Evolutionary conservation across 2,329 filamentous ascomycete species (phyloP).

Genomic region (Fusarium mundagurra): DNA sequence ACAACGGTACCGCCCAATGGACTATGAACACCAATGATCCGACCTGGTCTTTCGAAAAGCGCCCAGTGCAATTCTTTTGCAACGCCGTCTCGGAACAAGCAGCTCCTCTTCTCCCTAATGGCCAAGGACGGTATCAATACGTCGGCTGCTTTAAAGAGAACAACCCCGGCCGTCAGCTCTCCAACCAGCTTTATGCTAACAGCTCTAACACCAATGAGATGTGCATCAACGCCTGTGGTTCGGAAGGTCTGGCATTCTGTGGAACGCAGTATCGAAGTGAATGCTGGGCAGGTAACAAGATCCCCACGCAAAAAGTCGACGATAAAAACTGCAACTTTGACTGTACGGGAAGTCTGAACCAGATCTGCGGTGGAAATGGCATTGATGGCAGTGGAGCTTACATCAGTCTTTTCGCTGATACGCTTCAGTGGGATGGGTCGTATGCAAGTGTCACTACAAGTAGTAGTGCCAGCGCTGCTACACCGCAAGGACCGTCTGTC

Average conservation of each 20-base stretch:
- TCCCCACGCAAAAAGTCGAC: slow-evolving; percentile 55
- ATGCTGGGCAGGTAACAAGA: slow-evolving; percentile 63
- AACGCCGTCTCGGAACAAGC: slow-evolving; percentile 63
- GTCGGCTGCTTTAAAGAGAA: slow-evolving; percentile 66
- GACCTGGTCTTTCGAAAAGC: slow-evolving; percentile 56
- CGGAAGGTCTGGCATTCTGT: slow-evolving; percentile 53
- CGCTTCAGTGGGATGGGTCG: slow-evolving; percentile 37
- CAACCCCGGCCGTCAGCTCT: slow-evolving; percentile 63
- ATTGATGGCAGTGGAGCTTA: slow-evolving; percentile 49
- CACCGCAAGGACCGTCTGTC: slow-evolving; percentile 34
- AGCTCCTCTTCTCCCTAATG: slow-evolving; percentile 56
- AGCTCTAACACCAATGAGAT: slow-evolving; percentile 53
- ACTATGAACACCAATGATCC: slow-evolving; percentile 67
- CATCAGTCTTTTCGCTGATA: slow-evolving; percentile 60
- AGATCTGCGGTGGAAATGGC: slow-evolving; percentile 65
- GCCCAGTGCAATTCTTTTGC: slow-evolving; percentile 62
- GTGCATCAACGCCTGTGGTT: slow-evolving; percentile 57
- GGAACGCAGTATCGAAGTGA: slow-evolving; percentile 61
- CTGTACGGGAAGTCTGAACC: slow-evolving; percentile 59
- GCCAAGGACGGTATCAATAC: slow-evolving; percentile 61
- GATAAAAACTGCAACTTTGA: slow-evolving; percentile 61
- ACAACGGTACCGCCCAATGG: slow-evolving; percentile 60
- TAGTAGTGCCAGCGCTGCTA: neutral
- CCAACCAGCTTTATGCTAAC: slow-evolving; percentile 53
- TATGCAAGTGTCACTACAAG: neutral